These are phyloP conservation scores for Leccinum longicurvipes DNA, from an alignment of 768 basidiomycete species.

Conservation along the genomic window DNA sequence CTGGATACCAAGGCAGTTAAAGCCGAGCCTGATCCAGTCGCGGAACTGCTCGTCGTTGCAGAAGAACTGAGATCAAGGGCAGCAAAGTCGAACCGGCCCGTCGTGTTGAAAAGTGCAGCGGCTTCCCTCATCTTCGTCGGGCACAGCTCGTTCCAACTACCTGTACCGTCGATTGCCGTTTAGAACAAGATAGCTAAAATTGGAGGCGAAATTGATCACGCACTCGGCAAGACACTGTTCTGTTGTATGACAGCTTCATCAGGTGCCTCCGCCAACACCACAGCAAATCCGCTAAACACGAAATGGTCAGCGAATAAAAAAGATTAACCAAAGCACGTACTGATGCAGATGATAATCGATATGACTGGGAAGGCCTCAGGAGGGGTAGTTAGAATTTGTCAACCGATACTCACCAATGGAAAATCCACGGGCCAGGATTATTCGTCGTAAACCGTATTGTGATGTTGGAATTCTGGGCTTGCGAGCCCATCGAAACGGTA, in stretches of 20 bases:
- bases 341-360: constrained; percentile 30
- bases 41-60: background rate
- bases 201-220: background rate
- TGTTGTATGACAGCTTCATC: constrained; percentile 18
- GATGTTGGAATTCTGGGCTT: constrained; percentile 38
- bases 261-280: constrained; percentile 28
- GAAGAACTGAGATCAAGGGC: constrained; percentile 8
- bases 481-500: constrained; percentile 31
- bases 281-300: constrained; percentile 28
- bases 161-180: constrained; percentile 6
- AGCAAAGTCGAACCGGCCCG: constrained; percentile 17
- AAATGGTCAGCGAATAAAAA: constrained; percentile 2
- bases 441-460: constrained; percentile 61
- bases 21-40: background rate
- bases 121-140: constrained; percentile 17
- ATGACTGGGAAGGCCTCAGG: constrained; percentile 20
- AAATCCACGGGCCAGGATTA: constrained; percentile 62
- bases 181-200: background rate
- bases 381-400: background rate
- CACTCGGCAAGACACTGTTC: constrained; percentile 16
- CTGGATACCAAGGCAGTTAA: constrained; percentile 1
- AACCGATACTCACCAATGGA: constrained; percentile 35
- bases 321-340: constrained; percentile 11
- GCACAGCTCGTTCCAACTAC: constrained; percentile 20
- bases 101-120: constrained; percentile 14